A percentile compares a stretch with the other conserved stretches of the same genome.
These are phyloP conservation scores for Wallacemonas sp. DNA, from an alignment of 208 protist genomes.

Conservation along the genomic window DNA sequence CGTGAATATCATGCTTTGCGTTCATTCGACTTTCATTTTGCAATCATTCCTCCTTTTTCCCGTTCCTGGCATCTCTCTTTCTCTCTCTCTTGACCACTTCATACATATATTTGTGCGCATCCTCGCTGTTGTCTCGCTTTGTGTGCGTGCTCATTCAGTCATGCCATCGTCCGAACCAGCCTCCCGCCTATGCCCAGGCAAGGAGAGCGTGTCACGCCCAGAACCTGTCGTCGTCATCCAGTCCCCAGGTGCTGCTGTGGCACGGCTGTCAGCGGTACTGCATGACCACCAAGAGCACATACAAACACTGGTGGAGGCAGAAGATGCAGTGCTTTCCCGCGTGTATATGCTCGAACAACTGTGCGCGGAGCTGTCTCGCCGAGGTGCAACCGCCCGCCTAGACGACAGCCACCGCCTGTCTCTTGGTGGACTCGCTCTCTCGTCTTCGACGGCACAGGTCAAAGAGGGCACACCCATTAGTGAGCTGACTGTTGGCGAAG, in stretches of 20 bases:
- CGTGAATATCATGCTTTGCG: too few species aligned
- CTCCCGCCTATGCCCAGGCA: too few species aligned
- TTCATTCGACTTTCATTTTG: too few species aligned
- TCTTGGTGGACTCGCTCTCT: too few species aligned
- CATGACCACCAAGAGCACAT: neutral
- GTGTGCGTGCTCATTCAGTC: neutral
- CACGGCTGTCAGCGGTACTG: neutral
- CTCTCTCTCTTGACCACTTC: neutral
- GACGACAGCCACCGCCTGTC: neutral
- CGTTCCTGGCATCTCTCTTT: neutral
- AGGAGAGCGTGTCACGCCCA: too few species aligned
- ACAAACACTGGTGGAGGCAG: neutral
- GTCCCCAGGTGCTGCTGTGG: conserved; percentile 1
- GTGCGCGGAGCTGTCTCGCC: neutral
- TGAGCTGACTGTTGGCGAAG: neutral
- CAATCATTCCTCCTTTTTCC: neutral
- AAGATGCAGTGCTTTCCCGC: conserved; percentile 1
- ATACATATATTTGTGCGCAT: neutral
- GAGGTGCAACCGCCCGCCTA: neutral
- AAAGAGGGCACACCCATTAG: too few species aligned
- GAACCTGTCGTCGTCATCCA: neutral
- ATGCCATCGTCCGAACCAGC: too few species aligned
- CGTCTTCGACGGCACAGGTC: too few species aligned
- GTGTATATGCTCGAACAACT: conserved; percentile 9
- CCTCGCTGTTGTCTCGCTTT: neutral